Evolutionary conservation across 768 basidiomycete species (phyloP).

Genomic region (Suillus subluteus): DNA sequence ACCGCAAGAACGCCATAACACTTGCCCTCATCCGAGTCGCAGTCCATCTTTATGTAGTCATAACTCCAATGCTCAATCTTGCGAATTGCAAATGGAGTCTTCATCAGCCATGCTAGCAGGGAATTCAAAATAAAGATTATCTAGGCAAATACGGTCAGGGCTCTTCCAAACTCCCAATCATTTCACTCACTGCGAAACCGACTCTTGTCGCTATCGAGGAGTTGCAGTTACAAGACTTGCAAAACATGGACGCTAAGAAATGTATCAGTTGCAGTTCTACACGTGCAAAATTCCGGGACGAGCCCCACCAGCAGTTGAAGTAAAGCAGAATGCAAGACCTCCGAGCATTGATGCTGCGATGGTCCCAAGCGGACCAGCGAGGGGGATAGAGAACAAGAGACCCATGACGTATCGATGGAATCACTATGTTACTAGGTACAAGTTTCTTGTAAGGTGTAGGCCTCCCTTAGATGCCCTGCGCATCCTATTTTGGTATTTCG

Average conservation of each 20-base stretch:
- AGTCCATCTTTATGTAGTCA: constrained; percentile 99
- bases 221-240: constrained; percentile 99
- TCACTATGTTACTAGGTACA: neutral
- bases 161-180: neutral
- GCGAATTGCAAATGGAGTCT: constrained; percentile 83
- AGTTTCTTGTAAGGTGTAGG: neutral
- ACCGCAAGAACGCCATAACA: constrained; percentile 98
- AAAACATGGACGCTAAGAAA: constrained; percentile 85
- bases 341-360: constrained; percentile 85
- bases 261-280: constrained; percentile 12
- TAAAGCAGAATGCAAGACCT: constrained; percentile 83
- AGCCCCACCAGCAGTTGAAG: constrained; percentile 76
- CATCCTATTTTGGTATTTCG: constrained; percentile 2
- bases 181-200: constrained; percentile 79
- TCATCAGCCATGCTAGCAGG: constrained; percentile 96
- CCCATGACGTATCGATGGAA: constrained; percentile 55
- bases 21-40: constrained; percentile 69
- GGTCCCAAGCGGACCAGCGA: constrained; percentile 67
- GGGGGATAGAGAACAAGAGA: constrained; percentile 69
- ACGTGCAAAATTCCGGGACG: constrained; percentile 14
- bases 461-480: neutral
- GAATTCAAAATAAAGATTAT: constrained; percentile 96
- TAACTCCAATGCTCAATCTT: constrained; percentile 92
- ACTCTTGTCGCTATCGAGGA: constrained; percentile 97
- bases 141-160: constrained; percentile 41